A percentile compares a stretch with the other conserved stretches of the same genome.
These are phyloP conservation scores for Ophiostoma angusticollis DNA, from an alignment of 2,329 filamentous ascomycete species.

Conservation along the genomic window DNA sequence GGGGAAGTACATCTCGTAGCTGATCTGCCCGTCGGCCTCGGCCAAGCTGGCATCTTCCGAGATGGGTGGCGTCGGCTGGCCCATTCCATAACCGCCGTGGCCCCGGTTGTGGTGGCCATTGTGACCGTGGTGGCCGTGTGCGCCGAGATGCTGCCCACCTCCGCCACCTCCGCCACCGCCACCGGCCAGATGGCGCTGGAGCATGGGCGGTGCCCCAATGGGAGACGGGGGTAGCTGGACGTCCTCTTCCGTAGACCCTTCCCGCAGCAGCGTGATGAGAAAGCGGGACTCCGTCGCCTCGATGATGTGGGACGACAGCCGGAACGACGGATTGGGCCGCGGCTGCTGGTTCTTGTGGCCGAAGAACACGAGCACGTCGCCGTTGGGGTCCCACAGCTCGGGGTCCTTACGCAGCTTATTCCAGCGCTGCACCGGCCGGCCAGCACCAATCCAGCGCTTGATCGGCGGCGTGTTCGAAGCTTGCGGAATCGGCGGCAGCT, in stretches of 20 bases:
- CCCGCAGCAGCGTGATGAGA: slow-evolving; percentile 39
- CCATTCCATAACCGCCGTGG: slow-evolving; percentile 14
- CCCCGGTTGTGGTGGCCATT: slow-evolving; percentile 13
- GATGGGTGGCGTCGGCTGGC: slow-evolving; percentile 30
- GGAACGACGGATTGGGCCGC: slow-evolving; percentile 39
- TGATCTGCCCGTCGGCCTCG: slow-evolving; percentile 40
- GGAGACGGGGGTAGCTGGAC: slow-evolving; percentile 31
- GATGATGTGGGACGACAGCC: slow-evolving; percentile 45
- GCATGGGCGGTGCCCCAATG: slow-evolving; percentile 27
- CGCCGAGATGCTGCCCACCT: slow-evolving; percentile 15
- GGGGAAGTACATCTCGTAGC: slow-evolving; percentile 51
- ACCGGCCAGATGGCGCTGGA: slow-evolving; percentile 19
- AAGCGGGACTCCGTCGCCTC: slow-evolving; percentile 43
- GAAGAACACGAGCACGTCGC: slow-evolving; percentile 46
- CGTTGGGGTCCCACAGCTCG: slow-evolving; percentile 48
- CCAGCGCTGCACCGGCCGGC: slow-evolving; percentile 37
- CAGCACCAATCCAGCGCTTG: slow-evolving; percentile 40
- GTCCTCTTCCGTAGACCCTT: slow-evolving; percentile 39
- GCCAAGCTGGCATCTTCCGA: slow-evolving; percentile 31
- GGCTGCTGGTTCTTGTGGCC: slow-evolving; percentile 31
- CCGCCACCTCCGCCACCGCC: slow-evolving; percentile 8
- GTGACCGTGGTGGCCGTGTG: slow-evolving; percentile 12
- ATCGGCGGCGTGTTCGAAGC: slow-evolving; percentile 26
- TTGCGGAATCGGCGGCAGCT: slow-evolving; percentile 30
- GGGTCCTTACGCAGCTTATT: slow-evolving; percentile 47